Conservation (phyloP, 352 stramenopile species). For the Phytophthora hybrid region DNA sequence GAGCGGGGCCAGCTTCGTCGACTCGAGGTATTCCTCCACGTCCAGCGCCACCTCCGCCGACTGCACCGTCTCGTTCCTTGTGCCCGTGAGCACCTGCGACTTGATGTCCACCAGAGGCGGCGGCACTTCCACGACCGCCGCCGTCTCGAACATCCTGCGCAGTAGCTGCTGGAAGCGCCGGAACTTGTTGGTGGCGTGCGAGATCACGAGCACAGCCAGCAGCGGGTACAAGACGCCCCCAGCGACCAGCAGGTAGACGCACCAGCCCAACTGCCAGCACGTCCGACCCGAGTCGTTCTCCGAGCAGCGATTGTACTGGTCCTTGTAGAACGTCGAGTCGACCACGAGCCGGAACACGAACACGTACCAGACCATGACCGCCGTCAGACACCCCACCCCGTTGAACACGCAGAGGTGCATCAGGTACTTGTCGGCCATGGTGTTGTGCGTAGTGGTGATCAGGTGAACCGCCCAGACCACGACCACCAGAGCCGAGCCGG, state of each 20-base stretch:
- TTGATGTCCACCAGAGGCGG: slow-evolving; percentile 54
- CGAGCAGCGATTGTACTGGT: slow-evolving; percentile 79
- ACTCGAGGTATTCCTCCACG: slow-evolving; percentile 41
- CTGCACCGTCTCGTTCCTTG: slow-evolving; percentile 39
- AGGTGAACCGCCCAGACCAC: slow-evolving; percentile 62
- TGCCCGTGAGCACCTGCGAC: slow-evolving; percentile 28
- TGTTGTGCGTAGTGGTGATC: slow-evolving; percentile 62
- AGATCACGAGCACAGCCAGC: slow-evolving; percentile 69
- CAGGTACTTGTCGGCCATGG: slow-evolving; percentile 72
- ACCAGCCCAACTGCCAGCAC: slow-evolving; percentile 78
- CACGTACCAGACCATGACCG: slow-evolving; percentile 74
- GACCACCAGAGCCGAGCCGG: slow-evolving; percentile 54
- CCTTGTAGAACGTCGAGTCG: slow-evolving; percentile 81
- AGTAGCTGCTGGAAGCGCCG: slow-evolving; percentile 56
- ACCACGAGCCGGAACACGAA: slow-evolving; percentile 70
- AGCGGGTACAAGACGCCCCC: slow-evolving; percentile 64
- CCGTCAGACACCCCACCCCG: slow-evolving; percentile 52
- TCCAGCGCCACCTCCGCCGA: slow-evolving; percentile 51
- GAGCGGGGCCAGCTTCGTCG: slow-evolving; percentile 47
- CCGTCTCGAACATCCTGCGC: slow-evolving; percentile 57
- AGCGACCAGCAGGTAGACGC: slow-evolving; percentile 66
- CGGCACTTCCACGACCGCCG: slow-evolving; percentile 61
- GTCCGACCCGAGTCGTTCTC: slow-evolving; percentile 61
- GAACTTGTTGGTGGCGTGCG: slow-evolving; percentile 72
- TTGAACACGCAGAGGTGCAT: slow-evolving; percentile 79